Percentiles rank a stretch among this genome's conserved stretches.
Conservation (phyloP, 1,284 basidiomycete species). For the Leccinum pachyderme region DNA sequence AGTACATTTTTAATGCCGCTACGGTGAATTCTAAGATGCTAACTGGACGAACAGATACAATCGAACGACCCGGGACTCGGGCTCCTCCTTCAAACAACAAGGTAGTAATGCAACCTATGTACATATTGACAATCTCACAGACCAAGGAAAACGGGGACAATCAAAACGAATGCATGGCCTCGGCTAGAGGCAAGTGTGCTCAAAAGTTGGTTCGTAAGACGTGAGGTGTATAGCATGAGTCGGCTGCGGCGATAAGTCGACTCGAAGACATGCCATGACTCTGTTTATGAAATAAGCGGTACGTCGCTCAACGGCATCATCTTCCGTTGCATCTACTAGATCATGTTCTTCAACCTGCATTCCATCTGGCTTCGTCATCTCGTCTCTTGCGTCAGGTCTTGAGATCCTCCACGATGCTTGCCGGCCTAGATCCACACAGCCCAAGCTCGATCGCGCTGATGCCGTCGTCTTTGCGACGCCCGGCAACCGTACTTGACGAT, state of each 20-base stretch:
- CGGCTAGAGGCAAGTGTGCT: background rate
- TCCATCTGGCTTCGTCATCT: background rate
- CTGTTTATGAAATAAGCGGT: background rate
- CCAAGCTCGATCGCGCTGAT: constrained; percentile 15
- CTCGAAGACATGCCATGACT: background rate
- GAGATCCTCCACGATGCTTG: constrained; percentile 3
- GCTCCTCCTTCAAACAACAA: background rate
- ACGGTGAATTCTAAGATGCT: background rate
- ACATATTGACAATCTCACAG: background rate
- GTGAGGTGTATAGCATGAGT: background rate
- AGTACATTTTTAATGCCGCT: background rate
- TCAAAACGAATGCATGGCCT: constrained; percentile 3
- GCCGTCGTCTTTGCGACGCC: background rate
- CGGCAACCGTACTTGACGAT: constrained; percentile 16
- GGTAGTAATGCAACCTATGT: constrained; percentile 1
- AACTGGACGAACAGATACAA: background rate
- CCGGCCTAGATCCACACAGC: constrained; percentile 1
- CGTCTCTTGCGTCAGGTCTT: constrained; percentile 7
- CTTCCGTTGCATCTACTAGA: background rate
- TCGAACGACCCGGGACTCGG: background rate
- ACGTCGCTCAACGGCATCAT: background rate
- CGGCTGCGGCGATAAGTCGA: background rate
- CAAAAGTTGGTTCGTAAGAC: background rate
- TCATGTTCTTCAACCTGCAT: background rate
- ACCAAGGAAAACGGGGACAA: background rate